A percentile compares a stretch with the other conserved stretches of the same genome.
Conservation (phyloP, 139 green algal genomes). For the Tetradesmus lagerheimii region DNA sequence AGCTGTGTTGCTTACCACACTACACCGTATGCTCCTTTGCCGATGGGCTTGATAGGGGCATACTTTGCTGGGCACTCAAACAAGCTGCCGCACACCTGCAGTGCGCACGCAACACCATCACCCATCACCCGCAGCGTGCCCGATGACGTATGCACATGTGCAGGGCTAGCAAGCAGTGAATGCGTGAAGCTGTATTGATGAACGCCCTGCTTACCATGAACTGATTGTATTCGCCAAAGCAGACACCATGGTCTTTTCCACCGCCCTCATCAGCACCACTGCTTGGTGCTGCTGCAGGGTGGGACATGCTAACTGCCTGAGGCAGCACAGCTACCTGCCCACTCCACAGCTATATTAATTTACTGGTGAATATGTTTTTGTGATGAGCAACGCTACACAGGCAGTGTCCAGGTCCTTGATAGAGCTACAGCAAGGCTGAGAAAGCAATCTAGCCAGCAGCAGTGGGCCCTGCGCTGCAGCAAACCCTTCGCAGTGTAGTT, state of each 20-base stretch:
- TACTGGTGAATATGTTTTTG: background rate
- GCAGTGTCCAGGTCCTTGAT: background rate
- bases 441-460: background rate
- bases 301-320: background rate
- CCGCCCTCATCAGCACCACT: background rate
- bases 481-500: background rate
- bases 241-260: background rate
- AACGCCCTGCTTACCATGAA: slow-evolving; percentile 53
- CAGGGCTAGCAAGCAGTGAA: background rate
- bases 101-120: background rate
- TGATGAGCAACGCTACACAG: background rate
- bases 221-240: slow-evolving; percentile 56
- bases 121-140: background rate
- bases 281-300: background rate
- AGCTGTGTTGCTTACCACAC: slow-evolving; percentile 86
- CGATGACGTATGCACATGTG: too few species aligned
- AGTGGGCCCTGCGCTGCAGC: background rate
- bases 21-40: slow-evolving; percentile 97
- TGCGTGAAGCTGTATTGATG: background rate
- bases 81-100: slow-evolving; percentile 68
- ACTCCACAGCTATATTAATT: too few species aligned
- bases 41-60: slow-evolving; percentile 86
- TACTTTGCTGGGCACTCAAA: slow-evolving; percentile 74
- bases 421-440: background rate
- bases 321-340: background rate